These are phyloP conservation scores for Saturnispora besseyi DNA, from an alignment of 805 yeast genomes.

Conservation along the genomic window DNA sequence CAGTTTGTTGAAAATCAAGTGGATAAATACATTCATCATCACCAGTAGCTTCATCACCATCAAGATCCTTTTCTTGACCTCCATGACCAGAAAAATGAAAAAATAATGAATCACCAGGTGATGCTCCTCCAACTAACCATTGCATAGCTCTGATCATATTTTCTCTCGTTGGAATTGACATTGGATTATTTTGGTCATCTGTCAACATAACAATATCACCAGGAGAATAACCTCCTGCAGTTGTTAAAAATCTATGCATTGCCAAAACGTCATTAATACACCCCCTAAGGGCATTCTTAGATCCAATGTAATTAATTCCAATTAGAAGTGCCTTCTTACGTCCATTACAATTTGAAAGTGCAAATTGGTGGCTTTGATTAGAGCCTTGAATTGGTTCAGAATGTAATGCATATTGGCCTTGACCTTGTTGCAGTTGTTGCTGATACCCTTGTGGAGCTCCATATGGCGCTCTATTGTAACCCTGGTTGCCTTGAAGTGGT, in stretches of 20 bases:
- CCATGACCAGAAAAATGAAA: constrained; percentile 89
- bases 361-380: constrained; percentile 24
- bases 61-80: constrained; percentile 55
- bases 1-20: constrained; percentile 45
- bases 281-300: constrained; percentile 54
- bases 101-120: constrained; percentile 68
- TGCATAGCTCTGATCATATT: constrained; percentile 73
- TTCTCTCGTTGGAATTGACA: constrained; percentile 49
- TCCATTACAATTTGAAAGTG: constrained; percentile 66
- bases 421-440: constrained; percentile 18
- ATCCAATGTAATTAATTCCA: constrained; percentile 72
- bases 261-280: constrained; percentile 71
- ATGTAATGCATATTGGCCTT: constrained; percentile 14
- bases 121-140: constrained; percentile 69
- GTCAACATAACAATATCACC: constrained; percentile 54
- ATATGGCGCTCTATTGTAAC: background rate
- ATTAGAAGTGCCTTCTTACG: constrained; percentile 63
- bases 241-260: constrained; percentile 32
- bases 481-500: constrained; percentile 1
- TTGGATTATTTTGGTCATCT: constrained; percentile 43
- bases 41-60: constrained; percentile 32
- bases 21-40: constrained; percentile 31
- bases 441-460: constrained; percentile 15
- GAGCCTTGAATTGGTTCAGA: constrained; percentile 27
- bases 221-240: constrained; percentile 37